Base-by-base conservation (phyloP, 306 rosid genomes). In the Senna tora region DNA sequence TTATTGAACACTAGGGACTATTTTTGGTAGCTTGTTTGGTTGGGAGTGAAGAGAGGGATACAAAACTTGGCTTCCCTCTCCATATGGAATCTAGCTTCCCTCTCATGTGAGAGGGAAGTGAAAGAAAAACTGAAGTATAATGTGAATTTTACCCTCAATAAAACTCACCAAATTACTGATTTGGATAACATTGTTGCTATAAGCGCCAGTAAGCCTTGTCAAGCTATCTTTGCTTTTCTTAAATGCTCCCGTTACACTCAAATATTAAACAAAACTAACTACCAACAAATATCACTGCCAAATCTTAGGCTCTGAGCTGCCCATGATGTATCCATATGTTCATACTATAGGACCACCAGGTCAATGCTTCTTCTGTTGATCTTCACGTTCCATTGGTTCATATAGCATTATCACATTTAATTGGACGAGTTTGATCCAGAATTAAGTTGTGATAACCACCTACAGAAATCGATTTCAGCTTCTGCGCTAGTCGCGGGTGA, bases 361-460 rank as follows among this genome's bases (percentile, higher is more conserved):
- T 76, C 57, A 76, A 81, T 72, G 81, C 65, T 6, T 33, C 21
- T 60, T 75, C 69, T 28, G 69, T 30, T 69, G 63, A 55, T 65
- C 52, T 42, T 65, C 51, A 19, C 20, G 9, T 64, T 71, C 79
- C 47, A 64, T 36, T 36, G 69, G 66, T 73, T 47, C 76, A 74
- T 59, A 74, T 59, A 74, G 36, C 67, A 60, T 75, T 62, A 19
- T 73, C 66, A 67, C 73, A 28, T 46, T 21, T 46, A 54, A 77
- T 73, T 64, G 80, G 74, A 47, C 65, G 34, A 77, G 56, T 70
- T 63, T 69, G 65, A 63, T 69, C 45, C 65, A 19, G 65, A 64
- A 75, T 76, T 61, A 53, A 71, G 77, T 81, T 36, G 79, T 67
- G 76, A 73, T 62, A 61, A 71, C 36, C 79, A 76, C 76, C 79